Conservation (phyloP, 2,329 filamentous ascomycete species). For the Neopestalotiopsis rosae region DNA sequence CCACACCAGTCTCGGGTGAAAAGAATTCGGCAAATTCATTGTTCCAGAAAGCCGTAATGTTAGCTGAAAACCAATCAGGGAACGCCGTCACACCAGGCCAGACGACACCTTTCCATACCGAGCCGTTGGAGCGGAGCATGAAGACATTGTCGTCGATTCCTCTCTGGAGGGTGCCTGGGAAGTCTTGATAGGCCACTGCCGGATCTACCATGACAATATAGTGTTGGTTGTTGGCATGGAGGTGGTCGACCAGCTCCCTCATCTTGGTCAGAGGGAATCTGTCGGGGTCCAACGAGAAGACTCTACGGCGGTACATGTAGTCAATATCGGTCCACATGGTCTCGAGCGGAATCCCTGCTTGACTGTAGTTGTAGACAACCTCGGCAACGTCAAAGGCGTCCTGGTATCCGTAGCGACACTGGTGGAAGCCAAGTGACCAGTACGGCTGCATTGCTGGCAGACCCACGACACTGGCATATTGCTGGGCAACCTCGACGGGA, state of each 20-base stretch:
- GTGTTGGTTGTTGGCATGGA: slow-evolving; percentile 71
- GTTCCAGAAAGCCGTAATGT: slow-evolving; percentile 72
- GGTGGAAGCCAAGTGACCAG: slow-evolving; percentile 62
- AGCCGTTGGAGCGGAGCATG: slow-evolving; percentile 59
- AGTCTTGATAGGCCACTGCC: slow-evolving; percentile 58
- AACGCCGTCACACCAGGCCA: slow-evolving; percentile 78
- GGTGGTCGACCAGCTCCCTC: slow-evolving; percentile 67
- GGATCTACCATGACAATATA: slow-evolving; percentile 84
- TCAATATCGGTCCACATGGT: slow-evolving; percentile 73
- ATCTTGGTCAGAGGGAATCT: slow-evolving; percentile 67
- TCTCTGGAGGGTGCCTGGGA: slow-evolving; percentile 42
- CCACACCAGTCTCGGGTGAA: slow-evolving; percentile 64
- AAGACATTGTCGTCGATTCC: slow-evolving; percentile 52
- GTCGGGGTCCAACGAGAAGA: slow-evolving; percentile 70
- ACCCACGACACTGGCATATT: slow-evolving; percentile 63
- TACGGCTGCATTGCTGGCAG: slow-evolving; percentile 68
- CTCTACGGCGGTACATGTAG: slow-evolving; percentile 60
- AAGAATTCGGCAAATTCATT: slow-evolving; percentile 72
- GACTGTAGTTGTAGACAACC: slow-evolving; percentile 70
- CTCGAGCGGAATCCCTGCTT: slow-evolving; percentile 69
- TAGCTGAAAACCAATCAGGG: slow-evolving; percentile 77
- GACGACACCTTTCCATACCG: slow-evolving; percentile 67
- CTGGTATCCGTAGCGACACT: slow-evolving; percentile 60
- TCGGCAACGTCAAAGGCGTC: slow-evolving; percentile 71
- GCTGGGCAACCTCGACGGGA: slow-evolving; percentile 61